phyloP scores from a whole-genome alignment of 202 grass and related monocot species.

The Setaria viridis region DNA sequence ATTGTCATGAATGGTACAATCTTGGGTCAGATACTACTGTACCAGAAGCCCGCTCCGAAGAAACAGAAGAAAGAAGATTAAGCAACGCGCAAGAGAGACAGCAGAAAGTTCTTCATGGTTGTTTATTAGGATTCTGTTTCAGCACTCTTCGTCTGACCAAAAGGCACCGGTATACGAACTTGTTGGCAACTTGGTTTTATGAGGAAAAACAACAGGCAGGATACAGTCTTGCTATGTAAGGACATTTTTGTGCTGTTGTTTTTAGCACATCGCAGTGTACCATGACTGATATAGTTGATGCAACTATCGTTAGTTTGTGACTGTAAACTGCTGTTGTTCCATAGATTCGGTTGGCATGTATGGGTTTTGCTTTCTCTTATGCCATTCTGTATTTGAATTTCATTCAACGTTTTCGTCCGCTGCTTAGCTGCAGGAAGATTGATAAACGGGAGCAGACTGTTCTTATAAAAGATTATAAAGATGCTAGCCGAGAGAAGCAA shows the following conservation, averaged over 20 bases:
- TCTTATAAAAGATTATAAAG: neutral
- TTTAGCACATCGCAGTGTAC: neutral
- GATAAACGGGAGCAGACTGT: neutral
- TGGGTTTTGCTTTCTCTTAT: neutral
- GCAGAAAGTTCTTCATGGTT: constrained; percentile 10
- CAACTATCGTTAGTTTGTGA: neutral
- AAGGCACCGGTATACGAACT: constrained; percentile 4
- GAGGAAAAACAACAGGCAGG: constrained; percentile 15
- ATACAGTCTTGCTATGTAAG: constrained; percentile 4
- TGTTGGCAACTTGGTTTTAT: constrained; percentile 11
- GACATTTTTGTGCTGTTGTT: constrained; percentile 5
- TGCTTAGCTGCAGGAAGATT: neutral
- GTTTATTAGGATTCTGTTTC: constrained; percentile 29
- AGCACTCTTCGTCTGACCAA: constrained; percentile 16
- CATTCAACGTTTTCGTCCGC: neutral
- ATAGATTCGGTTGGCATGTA: neutral
- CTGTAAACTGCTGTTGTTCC: neutral
- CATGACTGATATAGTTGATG: constrained; percentile 25
- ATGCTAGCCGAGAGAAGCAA: neutral
- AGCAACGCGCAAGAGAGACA: constrained; percentile 4
- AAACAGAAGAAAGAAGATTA: constrained; percentile 90
- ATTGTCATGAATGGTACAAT: constrained; percentile 86
- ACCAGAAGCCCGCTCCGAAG: constrained; percentile 66
- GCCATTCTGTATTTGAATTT: neutral
- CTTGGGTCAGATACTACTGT: constrained; percentile 76